A percentile compares a stretch with the other conserved stretches of the same genome.
Evolutionary conservation across 2,329 filamentous ascomycete genomes (phyloP).

Genomic region (Calonectria ilicicola): DNA sequence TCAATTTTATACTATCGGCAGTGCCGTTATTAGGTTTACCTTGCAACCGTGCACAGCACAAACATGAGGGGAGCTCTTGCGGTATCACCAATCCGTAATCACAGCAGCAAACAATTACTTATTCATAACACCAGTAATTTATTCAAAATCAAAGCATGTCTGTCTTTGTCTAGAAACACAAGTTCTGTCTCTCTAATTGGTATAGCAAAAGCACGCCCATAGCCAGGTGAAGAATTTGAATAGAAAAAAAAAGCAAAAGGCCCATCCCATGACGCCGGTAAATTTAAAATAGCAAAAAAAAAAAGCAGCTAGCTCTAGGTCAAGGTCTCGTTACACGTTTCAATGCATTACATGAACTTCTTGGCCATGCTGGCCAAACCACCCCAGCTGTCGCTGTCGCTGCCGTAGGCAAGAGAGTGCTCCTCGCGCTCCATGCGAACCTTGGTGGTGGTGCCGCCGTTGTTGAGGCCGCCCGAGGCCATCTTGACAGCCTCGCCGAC

Average conservation of each 20-base stretch:
- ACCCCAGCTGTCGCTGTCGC: conserved; percentile 45
- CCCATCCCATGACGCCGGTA: conserved; percentile 37
- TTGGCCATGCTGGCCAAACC: conserved; percentile 52
- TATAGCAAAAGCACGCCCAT: background rate
- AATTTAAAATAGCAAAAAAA: conserved; percentile 8
- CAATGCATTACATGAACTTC: conserved; percentile 53
- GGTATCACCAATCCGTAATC: background rate
- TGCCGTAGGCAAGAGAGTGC: conserved; percentile 48
- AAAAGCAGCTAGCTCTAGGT: conserved; percentile 11
- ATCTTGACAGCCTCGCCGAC: conserved; percentile 68
- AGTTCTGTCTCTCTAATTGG: background rate
- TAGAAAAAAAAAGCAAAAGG: conserved; percentile 7
- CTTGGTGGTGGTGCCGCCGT: conserved; percentile 29
- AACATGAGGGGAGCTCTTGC: background rate
- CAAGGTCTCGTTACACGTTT: conserved; percentile 17
- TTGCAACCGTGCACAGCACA: no score
- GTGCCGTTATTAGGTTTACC: no score
- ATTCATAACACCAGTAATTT: background rate
- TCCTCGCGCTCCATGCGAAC: conserved; percentile 49
- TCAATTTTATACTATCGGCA: no score
- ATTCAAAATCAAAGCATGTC: background rate
- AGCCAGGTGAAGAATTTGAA: conserved; percentile 18
- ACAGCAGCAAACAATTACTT: background rate
- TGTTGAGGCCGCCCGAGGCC: conserved; percentile 54
- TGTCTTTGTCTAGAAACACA: background rate